Conservation (phyloP, 2,329 filamentous ascomycete genomes). For the Monosporascus cannonballus region DNA sequence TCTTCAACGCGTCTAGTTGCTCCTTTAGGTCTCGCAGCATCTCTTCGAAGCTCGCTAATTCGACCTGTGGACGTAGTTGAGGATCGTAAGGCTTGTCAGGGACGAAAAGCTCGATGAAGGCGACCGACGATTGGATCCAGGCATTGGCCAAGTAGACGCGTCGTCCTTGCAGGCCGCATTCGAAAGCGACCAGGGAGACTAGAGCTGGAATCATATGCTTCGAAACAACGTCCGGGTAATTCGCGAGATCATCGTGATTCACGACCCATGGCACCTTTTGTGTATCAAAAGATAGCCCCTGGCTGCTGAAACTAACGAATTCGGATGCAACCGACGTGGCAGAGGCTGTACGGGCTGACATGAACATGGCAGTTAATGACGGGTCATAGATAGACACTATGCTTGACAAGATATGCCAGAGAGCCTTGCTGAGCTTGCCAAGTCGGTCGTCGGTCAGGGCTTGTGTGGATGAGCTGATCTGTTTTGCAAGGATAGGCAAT, state of each 20-base stretch:
- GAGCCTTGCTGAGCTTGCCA: slow-evolving; percentile 38
- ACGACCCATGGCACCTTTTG: slow-evolving; percentile 15
- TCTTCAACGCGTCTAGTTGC: slow-evolving; percentile 53
- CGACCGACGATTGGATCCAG: slow-evolving; percentile 71
- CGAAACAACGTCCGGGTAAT: slow-evolving; percentile 23
- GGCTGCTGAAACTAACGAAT: slow-evolving; percentile 14
- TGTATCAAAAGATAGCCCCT: slow-evolving; percentile 22
- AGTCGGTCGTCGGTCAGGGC: slow-evolving; percentile 46
- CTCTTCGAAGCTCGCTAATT: slow-evolving; percentile 51
- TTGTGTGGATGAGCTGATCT: slow-evolving; percentile 43
- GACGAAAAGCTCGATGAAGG: slow-evolving; percentile 72
- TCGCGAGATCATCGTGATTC: slow-evolving; percentile 11
- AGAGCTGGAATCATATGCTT: slow-evolving; percentile 39
- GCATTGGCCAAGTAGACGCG: slow-evolving; percentile 46
- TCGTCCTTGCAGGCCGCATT: slow-evolving; percentile 15
- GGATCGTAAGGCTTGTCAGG: slow-evolving; percentile 86
- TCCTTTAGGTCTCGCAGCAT: slow-evolving; percentile 48
- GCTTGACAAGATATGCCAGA: slow-evolving; percentile 40
- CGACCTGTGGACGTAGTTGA: slow-evolving; percentile 57
- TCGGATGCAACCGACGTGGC: slow-evolving; percentile 6
- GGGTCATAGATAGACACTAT: slow-evolving; percentile 35
- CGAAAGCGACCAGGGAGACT: slow-evolving; percentile 35
- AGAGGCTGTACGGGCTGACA: slow-evolving; percentile 16
- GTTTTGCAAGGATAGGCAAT: slow-evolving; percentile 52
- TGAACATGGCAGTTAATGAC: slow-evolving; percentile 22